These are phyloP conservation scores for Alternaria burnsii DNA, from an alignment of 2,329 filamentous ascomycete genomes.

Conservation along the genomic window DNA sequence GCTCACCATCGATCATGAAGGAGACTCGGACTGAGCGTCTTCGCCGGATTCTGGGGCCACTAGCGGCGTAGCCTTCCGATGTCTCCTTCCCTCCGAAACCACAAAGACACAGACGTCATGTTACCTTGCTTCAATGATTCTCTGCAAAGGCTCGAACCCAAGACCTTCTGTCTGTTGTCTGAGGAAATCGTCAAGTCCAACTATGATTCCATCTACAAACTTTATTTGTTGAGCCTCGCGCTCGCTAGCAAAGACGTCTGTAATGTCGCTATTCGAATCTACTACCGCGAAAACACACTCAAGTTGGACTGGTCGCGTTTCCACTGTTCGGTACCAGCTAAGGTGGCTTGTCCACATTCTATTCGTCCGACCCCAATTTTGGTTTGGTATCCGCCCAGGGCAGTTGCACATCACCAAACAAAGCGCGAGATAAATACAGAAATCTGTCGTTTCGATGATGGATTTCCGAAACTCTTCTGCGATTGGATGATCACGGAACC, in stretches of 20 bases:
- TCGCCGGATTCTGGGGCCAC: not conserved
- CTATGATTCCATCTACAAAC: not conserved
- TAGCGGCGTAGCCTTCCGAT: not conserved
- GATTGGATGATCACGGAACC: not conserved
- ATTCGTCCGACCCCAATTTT: not conserved
- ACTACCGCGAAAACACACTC: not conserved
- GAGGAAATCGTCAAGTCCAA: not conserved
- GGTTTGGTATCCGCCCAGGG: not conserved
- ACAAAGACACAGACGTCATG: not conserved
- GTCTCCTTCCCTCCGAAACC: not conserved
- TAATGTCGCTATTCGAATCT: not conserved
- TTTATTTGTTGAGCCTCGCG: not conserved
- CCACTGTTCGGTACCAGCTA: not conserved
- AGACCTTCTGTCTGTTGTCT: not conserved
- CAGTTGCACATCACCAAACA: not conserved
- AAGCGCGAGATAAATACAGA: too few species aligned
- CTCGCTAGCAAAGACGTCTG: not conserved
- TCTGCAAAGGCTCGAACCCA: not conserved
- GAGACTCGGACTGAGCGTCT: not conserved
- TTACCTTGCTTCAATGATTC: not conserved
- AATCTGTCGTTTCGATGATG: not conserved
- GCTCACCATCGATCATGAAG: constrained; percentile 25
- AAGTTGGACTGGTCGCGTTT: not conserved
- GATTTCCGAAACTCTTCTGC: not conserved
- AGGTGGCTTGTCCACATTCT: too few species aligned